Conservation (phyloP, 805 yeast species). For the Metschnikowia drakensbergensis region DNA sequence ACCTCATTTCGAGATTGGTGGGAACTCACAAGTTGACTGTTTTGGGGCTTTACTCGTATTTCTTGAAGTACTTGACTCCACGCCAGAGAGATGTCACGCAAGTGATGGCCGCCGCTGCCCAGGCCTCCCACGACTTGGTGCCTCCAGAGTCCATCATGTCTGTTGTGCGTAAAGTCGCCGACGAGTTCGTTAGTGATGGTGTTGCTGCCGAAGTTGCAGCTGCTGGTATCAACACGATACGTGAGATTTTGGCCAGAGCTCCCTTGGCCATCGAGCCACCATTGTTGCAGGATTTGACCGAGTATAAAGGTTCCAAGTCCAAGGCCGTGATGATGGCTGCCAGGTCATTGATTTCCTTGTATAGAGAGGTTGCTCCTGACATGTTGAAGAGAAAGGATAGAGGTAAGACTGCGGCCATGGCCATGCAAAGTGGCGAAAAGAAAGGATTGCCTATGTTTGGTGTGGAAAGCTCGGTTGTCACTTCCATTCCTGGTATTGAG, state of each 20-base stretch:
- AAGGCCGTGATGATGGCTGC: conserved; percentile 96
- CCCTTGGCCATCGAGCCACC: conserved; percentile 91
- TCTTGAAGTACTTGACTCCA: conserved; percentile 87
- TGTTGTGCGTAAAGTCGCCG: conserved; percentile 87
- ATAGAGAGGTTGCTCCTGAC: conserved; percentile 94
- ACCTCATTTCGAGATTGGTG: conserved; percentile 78
- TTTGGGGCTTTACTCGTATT: conserved; percentile 82
- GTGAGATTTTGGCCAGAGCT: conserved; percentile 90
- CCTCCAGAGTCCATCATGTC: conserved; percentile 89
- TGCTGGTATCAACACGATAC: conserved; percentile 92
- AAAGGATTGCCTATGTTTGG: conserved; percentile 60
- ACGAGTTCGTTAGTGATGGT: conserved; percentile 97
- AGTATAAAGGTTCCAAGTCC: conserved; percentile 88
- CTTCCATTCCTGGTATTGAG: conserved; percentile 89
- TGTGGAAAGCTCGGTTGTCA: conserved; percentile 57
- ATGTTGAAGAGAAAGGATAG: conserved; percentile 88
- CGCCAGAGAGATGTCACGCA: conserved; percentile 93
- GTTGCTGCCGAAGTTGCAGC: conserved; percentile 97
- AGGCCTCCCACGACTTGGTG: conserved; percentile 92
- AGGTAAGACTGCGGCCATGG: conserved; percentile 89
- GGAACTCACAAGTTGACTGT: conserved; percentile 94
- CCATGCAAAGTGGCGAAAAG: conserved; percentile 55
- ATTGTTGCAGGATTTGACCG: conserved; percentile 82
- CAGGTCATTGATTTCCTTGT: conserved; percentile 75
- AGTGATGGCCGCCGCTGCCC: conserved; percentile 95